These are phyloP conservation scores for Aspergillus sergii DNA, from an alignment of 2,329 filamentous ascomycete species.

Conservation along the genomic window DNA sequence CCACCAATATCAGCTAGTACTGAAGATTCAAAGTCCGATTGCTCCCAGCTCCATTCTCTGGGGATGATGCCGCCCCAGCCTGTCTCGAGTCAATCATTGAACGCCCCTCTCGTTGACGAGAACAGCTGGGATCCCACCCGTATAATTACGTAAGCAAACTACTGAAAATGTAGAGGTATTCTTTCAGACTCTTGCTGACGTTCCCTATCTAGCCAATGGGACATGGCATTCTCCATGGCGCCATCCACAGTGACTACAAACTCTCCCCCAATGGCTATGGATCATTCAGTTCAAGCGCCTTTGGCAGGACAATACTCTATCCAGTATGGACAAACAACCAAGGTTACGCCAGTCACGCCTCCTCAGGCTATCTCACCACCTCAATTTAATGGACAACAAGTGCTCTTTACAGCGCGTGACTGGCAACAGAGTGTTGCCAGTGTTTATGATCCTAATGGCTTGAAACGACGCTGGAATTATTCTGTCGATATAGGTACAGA, in stretches of 20 bases:
- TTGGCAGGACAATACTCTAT: slow-evolving; percentile 36
- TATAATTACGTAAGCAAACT: slow-evolving; percentile 77
- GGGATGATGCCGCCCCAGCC: slow-evolving; percentile 41
- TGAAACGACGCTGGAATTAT: slow-evolving; percentile 49
- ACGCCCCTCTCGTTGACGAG: slow-evolving; percentile 64
- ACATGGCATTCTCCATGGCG: slow-evolving; percentile 84
- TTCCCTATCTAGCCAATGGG: slow-evolving; percentile 73
- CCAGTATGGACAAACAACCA: slow-evolving; percentile 36
- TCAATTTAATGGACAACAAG: slow-evolving; percentile 34
- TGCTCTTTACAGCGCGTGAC: slow-evolving; percentile 48
- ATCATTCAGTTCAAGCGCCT: slow-evolving; percentile 29
- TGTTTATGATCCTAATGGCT: slow-evolving; percentile 49
- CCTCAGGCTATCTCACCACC: slow-evolving; percentile 38
- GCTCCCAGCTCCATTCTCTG: slow-evolving; percentile 68
- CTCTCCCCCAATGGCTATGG: slow-evolving; percentile 45
- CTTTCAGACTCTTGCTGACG: not conserved
- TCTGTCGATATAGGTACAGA: slow-evolving; percentile 36
- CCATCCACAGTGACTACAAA: slow-evolving; percentile 45
- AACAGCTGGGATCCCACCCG: slow-evolving; percentile 81
- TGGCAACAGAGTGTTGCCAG: slow-evolving; percentile 54
- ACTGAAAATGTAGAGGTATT: not conserved
- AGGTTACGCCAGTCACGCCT: slow-evolving; percentile 31
- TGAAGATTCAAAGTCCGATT: slow-evolving; percentile 76
- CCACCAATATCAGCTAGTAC: slow-evolving; percentile 75
- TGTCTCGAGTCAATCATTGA: slow-evolving; percentile 46